Evolutionary conservation across 257 asterid species (phyloP).

Genomic region (Paraleonurus japonicus): DNA sequence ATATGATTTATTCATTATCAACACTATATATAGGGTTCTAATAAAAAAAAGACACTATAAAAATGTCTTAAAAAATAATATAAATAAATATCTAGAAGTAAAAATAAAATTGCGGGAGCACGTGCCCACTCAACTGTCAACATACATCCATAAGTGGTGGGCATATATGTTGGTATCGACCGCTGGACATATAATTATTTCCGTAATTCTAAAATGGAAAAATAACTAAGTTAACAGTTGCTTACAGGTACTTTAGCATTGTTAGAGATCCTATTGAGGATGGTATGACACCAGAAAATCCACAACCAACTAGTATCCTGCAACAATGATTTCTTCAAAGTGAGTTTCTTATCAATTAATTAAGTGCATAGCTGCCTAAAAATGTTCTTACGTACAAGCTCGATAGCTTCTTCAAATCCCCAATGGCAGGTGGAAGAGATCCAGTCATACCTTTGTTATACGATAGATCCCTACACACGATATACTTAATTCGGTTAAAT

Average conservation of each 20-base stretch:
- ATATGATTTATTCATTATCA: too few relatives aligned
- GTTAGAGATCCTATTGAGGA: conserved; percentile 62
- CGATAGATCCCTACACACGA: conserved; percentile 66
- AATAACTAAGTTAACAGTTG: background rate
- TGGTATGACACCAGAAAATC: conserved; percentile 83
- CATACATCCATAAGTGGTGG: too few relatives aligned
- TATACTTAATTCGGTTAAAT: background rate
- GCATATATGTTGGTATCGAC: too few relatives aligned
- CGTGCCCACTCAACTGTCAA: too few relatives aligned
- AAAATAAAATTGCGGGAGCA: too few relatives aligned
- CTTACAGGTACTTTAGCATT: conserved; percentile 67
- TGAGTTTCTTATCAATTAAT: background rate
- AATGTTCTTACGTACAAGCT: conserved; percentile 70
- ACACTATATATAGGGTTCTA: too few relatives aligned
- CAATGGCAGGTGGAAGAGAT: conserved; percentile 65
- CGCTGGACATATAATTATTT: too few relatives aligned
- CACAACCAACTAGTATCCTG: conserved; percentile 85
- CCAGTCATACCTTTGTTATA: conserved; percentile 71
- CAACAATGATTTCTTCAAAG: conserved; percentile 4
- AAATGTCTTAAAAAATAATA: too few relatives aligned
- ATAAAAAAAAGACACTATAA: too few relatives aligned
- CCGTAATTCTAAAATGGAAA: too few relatives aligned
- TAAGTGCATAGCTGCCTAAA: background rate
- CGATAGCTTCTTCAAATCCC: conserved; percentile 52
- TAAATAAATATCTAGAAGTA: too few relatives aligned